Conservation (phyloP, 768 basidiomycete genomes). For the Boletus huronensis region DNA sequence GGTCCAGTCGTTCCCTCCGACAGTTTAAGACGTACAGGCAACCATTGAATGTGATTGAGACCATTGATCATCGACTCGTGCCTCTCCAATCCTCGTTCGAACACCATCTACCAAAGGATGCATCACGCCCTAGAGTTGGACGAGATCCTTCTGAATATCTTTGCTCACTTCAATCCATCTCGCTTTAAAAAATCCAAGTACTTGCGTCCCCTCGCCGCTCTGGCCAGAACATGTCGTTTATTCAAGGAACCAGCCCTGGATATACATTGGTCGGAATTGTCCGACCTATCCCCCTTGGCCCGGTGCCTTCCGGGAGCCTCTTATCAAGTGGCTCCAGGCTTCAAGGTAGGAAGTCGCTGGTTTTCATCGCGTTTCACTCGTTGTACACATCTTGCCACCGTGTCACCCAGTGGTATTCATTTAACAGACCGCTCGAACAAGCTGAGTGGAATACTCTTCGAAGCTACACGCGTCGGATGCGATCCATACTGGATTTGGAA, state of each 20-base stretch:
- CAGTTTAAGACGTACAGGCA: background rate
- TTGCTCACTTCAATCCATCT: background rate
- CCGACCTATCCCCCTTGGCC: background rate
- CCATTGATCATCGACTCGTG: background rate
- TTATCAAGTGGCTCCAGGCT: background rate
- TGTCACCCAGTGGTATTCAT: background rate
- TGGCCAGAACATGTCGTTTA: background rate
- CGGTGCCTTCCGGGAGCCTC: background rate
- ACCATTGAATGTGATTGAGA: background rate
- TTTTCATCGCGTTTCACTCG: background rate
- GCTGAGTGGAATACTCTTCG: background rate
- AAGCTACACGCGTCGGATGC: background rate
- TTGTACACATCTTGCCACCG: background rate
- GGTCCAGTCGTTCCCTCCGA: background rate
- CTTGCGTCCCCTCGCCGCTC: background rate
- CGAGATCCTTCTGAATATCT: background rate
- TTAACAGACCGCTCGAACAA: background rate
- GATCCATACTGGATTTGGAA: background rate
- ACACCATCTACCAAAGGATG: background rate
- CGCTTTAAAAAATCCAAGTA: background rate
- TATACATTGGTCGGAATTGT: background rate
- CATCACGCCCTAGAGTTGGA: background rate
- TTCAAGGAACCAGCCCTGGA: background rate
- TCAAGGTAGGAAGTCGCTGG: background rate
- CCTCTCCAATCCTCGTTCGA: background rate